phyloP scores from a whole-genome alignment of 768 basidiomycete genomes.

The Boletus vinaceobasis region DNA sequence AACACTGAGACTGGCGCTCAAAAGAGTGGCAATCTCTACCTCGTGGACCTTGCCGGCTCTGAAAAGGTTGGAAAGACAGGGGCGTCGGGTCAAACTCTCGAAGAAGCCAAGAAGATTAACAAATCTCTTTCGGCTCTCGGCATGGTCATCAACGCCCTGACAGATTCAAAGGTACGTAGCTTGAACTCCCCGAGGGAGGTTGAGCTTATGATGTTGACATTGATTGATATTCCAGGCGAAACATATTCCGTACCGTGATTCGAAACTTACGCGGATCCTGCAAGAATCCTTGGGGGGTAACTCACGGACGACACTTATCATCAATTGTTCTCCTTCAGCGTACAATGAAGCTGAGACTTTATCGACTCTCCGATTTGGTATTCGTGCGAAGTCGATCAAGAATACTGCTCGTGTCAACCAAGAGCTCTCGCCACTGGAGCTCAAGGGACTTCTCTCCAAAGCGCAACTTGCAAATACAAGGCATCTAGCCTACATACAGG shows the following conservation, averaged over 20 bases:
- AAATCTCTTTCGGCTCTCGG: conserved; percentile 96
- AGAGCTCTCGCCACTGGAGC: conserved; percentile 92
- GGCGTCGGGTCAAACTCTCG: conserved; percentile 96
- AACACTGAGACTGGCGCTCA: conserved; percentile 95
- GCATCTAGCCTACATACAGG: conserved; percentile 81
- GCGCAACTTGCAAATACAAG: conserved; percentile 82
- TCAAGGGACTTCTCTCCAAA: conserved; percentile 88
- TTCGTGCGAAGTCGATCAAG: conserved; percentile 99
- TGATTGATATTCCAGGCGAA: conserved; percentile 58
- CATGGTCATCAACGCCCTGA: conserved; percentile 99
- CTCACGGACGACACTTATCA: conserved; percentile 94
- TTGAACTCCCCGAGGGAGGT: background rate
- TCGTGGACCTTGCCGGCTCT: conserved; percentile 97
- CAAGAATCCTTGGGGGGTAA: conserved; percentile 98
- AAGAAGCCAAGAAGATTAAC: conserved; percentile 99
- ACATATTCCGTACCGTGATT: conserved; percentile 98
- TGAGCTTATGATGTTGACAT: conserved; percentile 3
- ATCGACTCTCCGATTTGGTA: conserved; percentile 97
- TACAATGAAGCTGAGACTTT: conserved; percentile 98
- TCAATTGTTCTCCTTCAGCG: conserved; percentile 97
- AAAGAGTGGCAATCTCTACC: conserved; percentile 95
- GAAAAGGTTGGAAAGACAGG: conserved; percentile 99
- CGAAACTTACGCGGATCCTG: conserved; percentile 96
- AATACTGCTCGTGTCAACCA: conserved; percentile 98
- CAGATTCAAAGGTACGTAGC: conserved; percentile 80